Evolutionary conservation across 2,329 filamentous ascomycete genomes (phyloP), one percentile per base, ranked within the genome.

Genomic region (Aspergillus caelatus): DNA sequence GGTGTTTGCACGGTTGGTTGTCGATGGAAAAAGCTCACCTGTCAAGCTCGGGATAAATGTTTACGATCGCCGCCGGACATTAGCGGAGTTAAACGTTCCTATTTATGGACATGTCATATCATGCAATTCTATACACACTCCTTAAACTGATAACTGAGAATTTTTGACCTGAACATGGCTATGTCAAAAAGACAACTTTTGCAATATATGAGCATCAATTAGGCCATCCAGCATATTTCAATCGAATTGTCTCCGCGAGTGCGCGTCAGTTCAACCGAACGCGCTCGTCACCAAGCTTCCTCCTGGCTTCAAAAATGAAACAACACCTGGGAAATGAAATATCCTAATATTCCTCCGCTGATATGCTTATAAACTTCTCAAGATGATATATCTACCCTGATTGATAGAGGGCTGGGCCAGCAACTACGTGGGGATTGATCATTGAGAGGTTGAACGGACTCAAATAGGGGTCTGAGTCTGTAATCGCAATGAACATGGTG

Each of bases 401-500:
- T 79, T 93, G 90, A 76, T 94, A 95, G 43, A 95, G 74, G 59
- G 87, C 89, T 60, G 93, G 82, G 32, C 81, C 81, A 26, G 92
- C 91, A 61, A 87, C 86, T 41, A 95, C 89, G 70, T 93, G 91
- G 0, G 91, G 88, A 67, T 95, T 94, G 23, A 94, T 82, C 82
- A 86, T 83, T 28, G 82, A 86, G 63, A 94, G 63, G 73, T 95
- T 95, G 77, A 92, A 94, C 0, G 91, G 89, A 9, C 91, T 94
- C 3, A 94, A 83, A 36, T 36, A 36, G 0, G 89, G 68, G 67
- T 93, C 85, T 0, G 76, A 74, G 70, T 94, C 91, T 0, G 91
- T 94, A 12, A 96, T 73, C 0, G 88, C 90, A 54, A 96, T 80
- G 73, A 94, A 95, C 78, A 93, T 90, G 4, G 92, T 95, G 0